Percentiles rank a stretch among this genome's conserved stretches.
Evolutionary conservation across 805 yeast species (phyloP).

Genomic region (Wickerhamomyces kurtzmanii): DNA sequence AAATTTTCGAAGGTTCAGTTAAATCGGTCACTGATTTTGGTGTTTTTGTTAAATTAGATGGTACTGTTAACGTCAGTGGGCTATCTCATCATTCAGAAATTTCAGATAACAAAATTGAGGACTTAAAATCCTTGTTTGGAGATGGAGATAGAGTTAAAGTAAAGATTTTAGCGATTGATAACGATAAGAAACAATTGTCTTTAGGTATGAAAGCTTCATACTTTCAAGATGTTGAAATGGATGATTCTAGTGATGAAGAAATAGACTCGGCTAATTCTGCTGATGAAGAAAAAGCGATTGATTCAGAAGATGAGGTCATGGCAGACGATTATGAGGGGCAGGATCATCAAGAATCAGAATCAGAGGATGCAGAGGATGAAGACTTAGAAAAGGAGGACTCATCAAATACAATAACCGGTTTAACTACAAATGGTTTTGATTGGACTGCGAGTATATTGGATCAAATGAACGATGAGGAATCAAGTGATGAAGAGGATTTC

Average conservation of each 20-base stretch:
- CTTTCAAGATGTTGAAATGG: constrained; percentile 37
- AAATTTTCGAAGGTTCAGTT: constrained; percentile 68
- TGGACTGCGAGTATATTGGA: constrained; percentile 91
- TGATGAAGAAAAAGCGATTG: constrained; percentile 10
- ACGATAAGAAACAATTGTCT: constrained; percentile 63
- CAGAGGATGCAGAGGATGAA: constrained; percentile 22
- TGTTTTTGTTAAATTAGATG: constrained; percentile 76
- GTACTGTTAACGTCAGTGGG: constrained; percentile 69
- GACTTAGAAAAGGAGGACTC: constrained; percentile 8
- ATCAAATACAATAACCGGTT: constrained; percentile 34
- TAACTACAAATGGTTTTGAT: constrained; percentile 83
- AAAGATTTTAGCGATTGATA: constrained; percentile 55
- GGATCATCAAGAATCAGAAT: constrained; percentile 15
- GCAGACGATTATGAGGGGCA: constrained; percentile 14
- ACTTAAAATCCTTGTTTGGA: constrained; percentile 59
- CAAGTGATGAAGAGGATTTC: constrained; percentile 39
- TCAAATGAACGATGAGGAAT: constrained; percentile 58
- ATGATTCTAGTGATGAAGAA: constrained; percentile 18
- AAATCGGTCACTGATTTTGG: constrained; percentile 80
- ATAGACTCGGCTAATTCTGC: constrained; percentile 8
- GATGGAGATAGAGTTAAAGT: constrained; percentile 91
- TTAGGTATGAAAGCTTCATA: constrained; percentile 94
- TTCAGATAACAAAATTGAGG: constrained; percentile 55
- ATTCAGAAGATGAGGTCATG: constrained; percentile 13
- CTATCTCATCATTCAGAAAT: constrained; percentile 82